These are phyloP conservation scores for Dichotomopilus funicola DNA, from an alignment of 2,329 filamentous ascomycete genomes.

Conservation along the genomic window DNA sequence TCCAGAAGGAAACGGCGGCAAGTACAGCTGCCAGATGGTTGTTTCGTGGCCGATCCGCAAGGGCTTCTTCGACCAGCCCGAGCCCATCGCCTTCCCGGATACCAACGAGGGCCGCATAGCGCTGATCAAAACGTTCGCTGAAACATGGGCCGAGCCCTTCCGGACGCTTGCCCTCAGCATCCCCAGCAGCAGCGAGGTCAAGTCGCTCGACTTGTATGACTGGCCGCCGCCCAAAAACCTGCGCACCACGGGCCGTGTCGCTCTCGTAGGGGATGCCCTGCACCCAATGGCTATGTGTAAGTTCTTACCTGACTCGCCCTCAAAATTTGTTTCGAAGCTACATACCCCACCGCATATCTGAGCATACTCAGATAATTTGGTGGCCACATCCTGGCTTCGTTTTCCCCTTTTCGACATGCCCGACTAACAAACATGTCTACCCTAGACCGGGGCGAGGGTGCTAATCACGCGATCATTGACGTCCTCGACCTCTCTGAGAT, in stretches of 20 bases:
- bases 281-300: slow-evolving; percentile 57
- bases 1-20: slow-evolving; percentile 25
- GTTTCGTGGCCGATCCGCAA: slow-evolving; percentile 43
- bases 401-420: background rate
- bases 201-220: slow-evolving; percentile 42
- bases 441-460: slow-evolving; percentile 50
- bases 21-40: slow-evolving; percentile 43
- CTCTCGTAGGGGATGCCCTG: slow-evolving; percentile 48
- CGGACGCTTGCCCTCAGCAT: slow-evolving; percentile 35
- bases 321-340: background rate
- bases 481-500: slow-evolving; percentile 38
- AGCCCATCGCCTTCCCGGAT: slow-evolving; percentile 35
- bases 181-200: slow-evolving; percentile 36
- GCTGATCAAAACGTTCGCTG: slow-evolving; percentile 39
- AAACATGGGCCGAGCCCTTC: slow-evolving; percentile 46
- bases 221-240: slow-evolving; percentile 36
- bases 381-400: too few species aligned
- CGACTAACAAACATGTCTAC: background rate
- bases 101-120: slow-evolving; percentile 33
- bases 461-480: slow-evolving; percentile 51
- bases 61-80: slow-evolving; percentile 29
- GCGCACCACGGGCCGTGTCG: slow-evolving; percentile 35
- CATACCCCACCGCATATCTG: background rate
- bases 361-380: background rate
- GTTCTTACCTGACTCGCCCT: slow-evolving; percentile 19